Evolutionary conservation across 2,329 filamentous ascomycete species (phyloP), one percentile per base, ranked within the genome.

Genomic region (Fusarium sp.): DNA sequence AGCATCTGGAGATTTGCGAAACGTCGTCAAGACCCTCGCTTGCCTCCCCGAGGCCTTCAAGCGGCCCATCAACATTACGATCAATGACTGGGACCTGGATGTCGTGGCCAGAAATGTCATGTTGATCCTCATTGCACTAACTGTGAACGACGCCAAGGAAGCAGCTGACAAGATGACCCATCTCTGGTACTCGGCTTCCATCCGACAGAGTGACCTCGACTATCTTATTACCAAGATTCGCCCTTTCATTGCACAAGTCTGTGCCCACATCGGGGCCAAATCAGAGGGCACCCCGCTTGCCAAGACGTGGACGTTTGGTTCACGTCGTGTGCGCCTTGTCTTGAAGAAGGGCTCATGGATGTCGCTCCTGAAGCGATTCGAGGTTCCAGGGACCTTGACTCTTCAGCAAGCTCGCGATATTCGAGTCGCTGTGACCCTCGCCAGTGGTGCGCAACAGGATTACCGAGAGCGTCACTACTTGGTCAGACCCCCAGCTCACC

Each of bases 1-100:
- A 70, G 65, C 65, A 2, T 66, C 65, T 1, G 65, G 66, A 7
- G 66, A 70, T 36, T 23, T 60, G 5, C 57, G 57, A 11, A 65
- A 60, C 9, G 39, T 66, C 12, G 23, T 59, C 40, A 57, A 57
- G n/a, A 70, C 66, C 7, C 27, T 70, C 2, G 37, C 36, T 1
- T 8, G 40, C 6, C 37, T 68, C 7, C 66, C 53, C 13, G 7
- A 2, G 6, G 40, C 16, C 12, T 57, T 44, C 7, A n/a, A 39
- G 2, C 16, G 36, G 10, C 12, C 41, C 5, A 6, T 70, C 31
- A 18, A 30, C 2, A 28, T 60, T 13, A 40, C 16, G 3, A 48
- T 70, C 1, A 68, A 65, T 43, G 61, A 68, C 36, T 39, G 18
- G 8, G 65, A 70, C n/a, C 9, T 60, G 2, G 61, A 60, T 5